These are phyloP conservation scores for Ettlia oleoabundans DNA, from an alignment of 139 green algal genomes.

Conservation along the genomic window DNA sequence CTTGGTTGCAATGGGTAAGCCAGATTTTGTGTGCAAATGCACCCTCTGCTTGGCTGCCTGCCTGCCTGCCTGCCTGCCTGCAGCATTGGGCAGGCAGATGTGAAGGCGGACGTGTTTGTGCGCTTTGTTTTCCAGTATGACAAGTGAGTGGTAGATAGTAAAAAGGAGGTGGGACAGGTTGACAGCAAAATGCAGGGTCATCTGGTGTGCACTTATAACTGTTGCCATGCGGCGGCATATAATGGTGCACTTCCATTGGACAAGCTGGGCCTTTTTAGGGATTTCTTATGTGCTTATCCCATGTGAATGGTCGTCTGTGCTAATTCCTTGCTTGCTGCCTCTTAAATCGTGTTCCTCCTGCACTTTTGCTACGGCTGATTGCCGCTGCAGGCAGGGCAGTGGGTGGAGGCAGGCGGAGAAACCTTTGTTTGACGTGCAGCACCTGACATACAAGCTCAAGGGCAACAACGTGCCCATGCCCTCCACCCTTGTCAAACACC, in stretches of 20 bases:
- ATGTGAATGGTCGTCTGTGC: too few relatives aligned
- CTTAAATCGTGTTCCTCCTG: not conserved
- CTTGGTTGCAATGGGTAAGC: too few relatives aligned
- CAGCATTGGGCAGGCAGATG: conserved; percentile 62
- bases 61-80: too few relatives aligned
- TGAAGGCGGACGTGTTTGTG: conserved; percentile 59
- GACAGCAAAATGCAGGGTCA: too few relatives aligned
- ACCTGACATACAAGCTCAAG: conserved; percentile 51
- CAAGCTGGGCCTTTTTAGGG: too few relatives aligned
- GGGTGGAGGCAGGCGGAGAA: conserved; percentile 39
- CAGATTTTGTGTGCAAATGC: too few relatives aligned
- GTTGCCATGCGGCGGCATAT: too few relatives aligned
- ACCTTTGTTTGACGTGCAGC: conserved; percentile 61
- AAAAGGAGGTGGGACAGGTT: not conserved
- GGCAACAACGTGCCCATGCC: conserved; percentile 72
- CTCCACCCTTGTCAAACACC: conserved; percentile 61
- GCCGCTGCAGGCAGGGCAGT: conserved; percentile 24
- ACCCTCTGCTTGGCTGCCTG: too few relatives aligned
- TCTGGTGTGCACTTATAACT: too few relatives aligned
- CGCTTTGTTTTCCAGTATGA: conserved; percentile 60
- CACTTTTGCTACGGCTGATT: not conserved
- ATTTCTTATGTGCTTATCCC: too few relatives aligned
- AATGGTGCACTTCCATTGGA: too few relatives aligned
- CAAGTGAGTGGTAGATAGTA: not conserved
- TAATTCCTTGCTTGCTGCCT: not conserved